Conservation (phyloP, 257 asterid species). For the Solanum ossicruentum region DNA sequence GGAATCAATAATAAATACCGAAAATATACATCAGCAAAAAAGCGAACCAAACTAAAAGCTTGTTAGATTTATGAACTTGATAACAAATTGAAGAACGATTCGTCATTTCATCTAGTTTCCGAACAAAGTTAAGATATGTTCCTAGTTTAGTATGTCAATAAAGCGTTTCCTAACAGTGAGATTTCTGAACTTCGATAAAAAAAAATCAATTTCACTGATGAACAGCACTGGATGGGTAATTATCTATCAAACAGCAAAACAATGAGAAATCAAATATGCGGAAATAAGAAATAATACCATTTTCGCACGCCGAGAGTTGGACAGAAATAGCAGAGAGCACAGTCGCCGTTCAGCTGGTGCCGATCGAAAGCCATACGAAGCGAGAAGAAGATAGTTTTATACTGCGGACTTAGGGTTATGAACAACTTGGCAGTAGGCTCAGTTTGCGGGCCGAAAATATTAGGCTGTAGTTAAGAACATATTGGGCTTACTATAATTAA, state of each 20-base stretch:
- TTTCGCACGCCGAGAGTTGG: neutral
- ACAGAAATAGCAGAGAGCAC: conserved; percentile 1
- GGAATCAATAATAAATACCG: neutral
- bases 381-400: neutral
- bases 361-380: neutral
- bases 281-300: neutral
- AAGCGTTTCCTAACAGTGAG: neutral
- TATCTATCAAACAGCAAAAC: neutral
- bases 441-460: neutral
- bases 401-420: neutral
- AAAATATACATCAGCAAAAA: neutral
- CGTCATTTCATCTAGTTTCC: neutral
- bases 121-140: neutral
- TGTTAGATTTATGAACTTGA: neutral
- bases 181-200: neutral
- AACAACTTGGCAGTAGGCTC: neutral
- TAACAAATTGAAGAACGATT: neutral
- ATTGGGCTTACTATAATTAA: neutral
- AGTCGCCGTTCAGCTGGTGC: neutral
- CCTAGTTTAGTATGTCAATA: neutral
- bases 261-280: neutral
- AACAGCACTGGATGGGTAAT: too few species aligned
- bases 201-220: neutral
- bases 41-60: neutral
- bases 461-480: neutral